Percentiles rank a stretch among this genome's conserved stretches.
Evolutionary conservation across 306 rosid genomes (phyloP).

Genomic region (Mimosa pudica): DNA sequence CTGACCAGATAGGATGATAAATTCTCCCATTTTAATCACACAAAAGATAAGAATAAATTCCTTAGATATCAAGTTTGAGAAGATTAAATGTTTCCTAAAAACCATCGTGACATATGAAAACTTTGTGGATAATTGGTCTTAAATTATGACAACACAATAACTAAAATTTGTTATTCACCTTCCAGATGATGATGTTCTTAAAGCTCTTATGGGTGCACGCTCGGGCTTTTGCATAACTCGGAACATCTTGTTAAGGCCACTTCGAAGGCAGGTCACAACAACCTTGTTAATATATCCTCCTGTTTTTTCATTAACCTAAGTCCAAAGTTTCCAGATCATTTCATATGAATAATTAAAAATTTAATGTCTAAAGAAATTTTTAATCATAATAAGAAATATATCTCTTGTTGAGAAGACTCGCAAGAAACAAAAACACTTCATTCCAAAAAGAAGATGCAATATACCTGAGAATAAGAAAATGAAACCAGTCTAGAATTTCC

Average conservation of each 20-base stretch:
- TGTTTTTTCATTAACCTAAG: conserved; percentile 85
- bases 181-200: conserved; percentile 97
- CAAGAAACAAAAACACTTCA: conserved; percentile 25
- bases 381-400: conserved; percentile 25
- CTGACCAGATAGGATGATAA: neutral
- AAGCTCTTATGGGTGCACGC: conserved; percentile 93
- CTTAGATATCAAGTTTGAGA: conserved; percentile 19
- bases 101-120: conserved; percentile 19
- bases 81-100: conserved; percentile 28
- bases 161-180: conserved; percentile 60
- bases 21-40: conserved; percentile 1
- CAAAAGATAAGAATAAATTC: neutral
- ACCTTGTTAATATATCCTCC: conserved; percentile 92
- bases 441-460: conserved; percentile 24
- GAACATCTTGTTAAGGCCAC: conserved; percentile 88
- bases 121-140: neutral
- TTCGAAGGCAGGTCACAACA: conserved; percentile 88
- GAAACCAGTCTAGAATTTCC: conserved; percentile 99
- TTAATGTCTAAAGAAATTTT: conserved; percentile 17
- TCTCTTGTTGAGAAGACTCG: conserved; percentile 14
- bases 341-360: conserved; percentile 29
- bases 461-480: conserved; percentile 90
- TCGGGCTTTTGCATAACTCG: conserved; percentile 98
- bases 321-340: conserved; percentile 36
- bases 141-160: conserved; percentile 26